Base-by-base conservation (phyloP, 2,329 filamentous ascomycete genomes). In the Penicillium aurantiogriseum region DNA sequence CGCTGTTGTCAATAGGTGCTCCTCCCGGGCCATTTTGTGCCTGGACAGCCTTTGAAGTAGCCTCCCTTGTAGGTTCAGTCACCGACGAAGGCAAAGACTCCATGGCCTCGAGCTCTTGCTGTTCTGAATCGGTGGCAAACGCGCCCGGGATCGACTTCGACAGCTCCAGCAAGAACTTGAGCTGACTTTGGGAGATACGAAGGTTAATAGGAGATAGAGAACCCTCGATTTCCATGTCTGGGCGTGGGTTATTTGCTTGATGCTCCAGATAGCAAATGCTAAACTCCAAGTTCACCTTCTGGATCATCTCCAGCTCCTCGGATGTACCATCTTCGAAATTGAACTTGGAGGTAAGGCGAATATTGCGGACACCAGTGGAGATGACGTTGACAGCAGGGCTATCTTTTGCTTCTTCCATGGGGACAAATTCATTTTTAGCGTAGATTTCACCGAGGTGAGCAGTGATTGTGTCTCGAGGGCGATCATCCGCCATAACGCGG, bases 371-470 rank as follows among this genome's bases (percentile, higher is more conserved):
- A 23, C 94, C 94, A 19, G 92, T 88, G 2, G 90, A 89, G 17
- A 99, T 83, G 71, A 95, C 92, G 81, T 96, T 99, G 33, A 91
- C 91, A 58, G 90, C 87, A 4, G 88, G 84, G 0, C 89, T 83
- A 31, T 86, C 77, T 65, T 89, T 80, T 0, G 86, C 87, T 58
- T 96, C 91, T 61, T 95, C 89, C 4, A 97, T 78, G 0, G 90
- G 89, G 0, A 88, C 85, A 70, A 99, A 99, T 62, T 88, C 90
- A 74, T 99, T 99, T 74, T 92, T 92, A 0, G 91, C 92, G 70
- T 97, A 99, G 25, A 99, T 97, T 72, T 99, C 95, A 76, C 94
- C 94, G 3, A 99, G 79, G 68, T 97, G 95, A 0, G 93, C 94
- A 0, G 92, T 97, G 56, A 99, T 79, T 7, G 92, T 82, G 72